Percentiles rank a stretch among this genome's conserved stretches.
Evolutionary conservation across 352 stramenopile species (phyloP).

Genomic region (Phytophthora foliorum): DNA sequence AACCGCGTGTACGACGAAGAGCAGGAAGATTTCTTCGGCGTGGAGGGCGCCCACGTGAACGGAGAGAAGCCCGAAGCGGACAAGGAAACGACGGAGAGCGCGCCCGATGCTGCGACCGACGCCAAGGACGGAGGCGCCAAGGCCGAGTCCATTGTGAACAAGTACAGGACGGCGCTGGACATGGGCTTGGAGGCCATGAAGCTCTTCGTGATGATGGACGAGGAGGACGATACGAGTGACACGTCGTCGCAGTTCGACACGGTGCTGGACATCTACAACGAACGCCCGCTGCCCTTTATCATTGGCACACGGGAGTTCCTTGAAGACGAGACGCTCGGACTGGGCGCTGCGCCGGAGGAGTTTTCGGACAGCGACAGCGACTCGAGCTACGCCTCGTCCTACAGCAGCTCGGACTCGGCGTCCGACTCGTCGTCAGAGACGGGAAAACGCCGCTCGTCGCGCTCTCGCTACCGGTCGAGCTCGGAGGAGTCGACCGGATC

Average conservation of each 20-base stretch:
- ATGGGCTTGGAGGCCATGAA: conserved; percentile 89
- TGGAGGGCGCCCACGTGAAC: conserved; percentile 23
- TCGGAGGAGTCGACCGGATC: conserved; percentile 56
- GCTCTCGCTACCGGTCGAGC: conserved; percentile 35
- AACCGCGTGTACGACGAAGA: conserved; percentile 92
- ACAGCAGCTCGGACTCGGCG: conserved; percentile 73
- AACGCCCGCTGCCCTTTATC: conserved; percentile 87
- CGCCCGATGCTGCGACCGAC: conserved; percentile 5
- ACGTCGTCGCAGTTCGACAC: conserved; percentile 70
- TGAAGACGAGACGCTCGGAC: conserved; percentile 84
- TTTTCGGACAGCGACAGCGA: conserved; percentile 63
- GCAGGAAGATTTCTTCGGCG: conserved; percentile 73
- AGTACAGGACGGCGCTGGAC: conserved; percentile 79
- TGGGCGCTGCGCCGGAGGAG: conserved; percentile 76
- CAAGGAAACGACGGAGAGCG: neutral
- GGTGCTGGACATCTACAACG: conserved; percentile 91
- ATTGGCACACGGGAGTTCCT: conserved; percentile 90
- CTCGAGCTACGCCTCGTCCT: conserved; percentile 68
- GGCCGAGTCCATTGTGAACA: conserved; percentile 70
- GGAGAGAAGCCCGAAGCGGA: conserved; percentile 11
- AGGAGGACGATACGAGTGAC: conserved; percentile 65
- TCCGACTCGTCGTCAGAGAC: conserved; percentile 50
- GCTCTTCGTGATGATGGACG: conserved; percentile 85
- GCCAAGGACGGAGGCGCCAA: conserved; percentile 33
- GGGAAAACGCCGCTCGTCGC: conserved; percentile 29